Evolutionary conservation across 176 grass and related monocot species (phyloP).

Genomic region (Echinochloa phyllopogon): DNA sequence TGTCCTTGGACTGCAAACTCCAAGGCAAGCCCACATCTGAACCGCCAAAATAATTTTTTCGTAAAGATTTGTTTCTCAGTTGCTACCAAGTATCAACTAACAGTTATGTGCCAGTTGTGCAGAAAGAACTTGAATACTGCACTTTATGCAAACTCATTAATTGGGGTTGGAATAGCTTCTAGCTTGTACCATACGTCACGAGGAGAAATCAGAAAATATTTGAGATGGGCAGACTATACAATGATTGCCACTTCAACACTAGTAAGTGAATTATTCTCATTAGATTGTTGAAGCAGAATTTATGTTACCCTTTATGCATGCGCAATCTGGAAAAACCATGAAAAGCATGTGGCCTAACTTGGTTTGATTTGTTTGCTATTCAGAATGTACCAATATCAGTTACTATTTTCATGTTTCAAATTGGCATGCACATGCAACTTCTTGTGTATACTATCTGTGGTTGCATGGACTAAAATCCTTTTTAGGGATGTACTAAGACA

Average conservation of each 20-base stretch:
- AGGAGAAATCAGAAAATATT: conserved; percentile 80
- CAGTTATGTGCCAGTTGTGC: conserved; percentile 59
- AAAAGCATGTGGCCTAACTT: conserved; percentile 6
- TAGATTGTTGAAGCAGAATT: conserved; percentile 3
- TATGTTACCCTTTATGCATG: conserved; percentile 10
- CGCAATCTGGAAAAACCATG: conserved; percentile 1
- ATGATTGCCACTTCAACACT: conserved; percentile 92
- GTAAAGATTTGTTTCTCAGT: neutral
- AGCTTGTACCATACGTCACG: conserved; percentile 88
- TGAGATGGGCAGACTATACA: conserved; percentile 95
- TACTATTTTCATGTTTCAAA: conserved; percentile 4
- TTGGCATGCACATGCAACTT: neutral
- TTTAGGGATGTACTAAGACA: conserved; percentile 15
- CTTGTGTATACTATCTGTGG: neutral
- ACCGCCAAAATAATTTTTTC: neutral
- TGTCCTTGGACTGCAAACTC: conserved; percentile 75
- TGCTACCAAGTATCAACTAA: conserved; percentile 56
- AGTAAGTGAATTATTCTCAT: conserved; percentile 55
- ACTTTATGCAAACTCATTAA: conserved; percentile 89
- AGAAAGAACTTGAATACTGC: conserved; percentile 83
- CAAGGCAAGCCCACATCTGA: conserved; percentile 61
- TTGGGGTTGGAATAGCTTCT: conserved; percentile 96
- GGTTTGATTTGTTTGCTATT: neutral
- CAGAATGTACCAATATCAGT: neutral
- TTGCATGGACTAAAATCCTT: neutral